A percentile compares a stretch with the other conserved stretches of the same genome.
These are phyloP conservation scores for Canna indica DNA, from an alignment of 176 grass and related monocot species.

Conservation along the genomic window DNA sequence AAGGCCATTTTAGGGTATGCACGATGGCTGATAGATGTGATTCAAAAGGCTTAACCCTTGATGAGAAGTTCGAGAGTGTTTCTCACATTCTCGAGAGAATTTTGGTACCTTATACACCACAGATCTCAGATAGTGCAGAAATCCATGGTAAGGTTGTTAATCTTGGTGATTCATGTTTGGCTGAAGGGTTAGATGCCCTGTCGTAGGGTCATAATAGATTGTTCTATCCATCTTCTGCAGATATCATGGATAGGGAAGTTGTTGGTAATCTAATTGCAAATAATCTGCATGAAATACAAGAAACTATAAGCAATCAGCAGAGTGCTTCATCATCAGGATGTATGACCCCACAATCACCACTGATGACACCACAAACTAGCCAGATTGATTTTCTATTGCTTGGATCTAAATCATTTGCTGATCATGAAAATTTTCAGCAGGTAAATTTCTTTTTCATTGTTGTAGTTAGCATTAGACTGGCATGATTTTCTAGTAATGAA, in stretches of 20 bases:
- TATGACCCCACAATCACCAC: constrained; percentile 51
- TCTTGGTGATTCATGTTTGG: constrained; percentile 23
- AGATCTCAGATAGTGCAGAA: constrained; percentile 8
- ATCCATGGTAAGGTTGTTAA: constrained; percentile 24
- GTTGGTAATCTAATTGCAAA: constrained; percentile 18
- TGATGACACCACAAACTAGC: constrained; percentile 56
- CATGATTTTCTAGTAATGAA: neutral
- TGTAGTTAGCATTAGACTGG: neutral
- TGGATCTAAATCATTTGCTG: constrained; percentile 49
- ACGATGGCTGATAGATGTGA: constrained; percentile 83
- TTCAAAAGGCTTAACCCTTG: constrained; percentile 63
- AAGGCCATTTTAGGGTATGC: constrained; percentile 72
- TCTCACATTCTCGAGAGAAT: constrained; percentile 72
- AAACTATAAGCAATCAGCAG: constrained; percentile 13
- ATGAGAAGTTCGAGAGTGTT: constrained; percentile 57
- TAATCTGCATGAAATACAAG: constrained; percentile 17
- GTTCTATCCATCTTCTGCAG: constrained; percentile 26
- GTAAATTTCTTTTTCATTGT: constrained; percentile 16
- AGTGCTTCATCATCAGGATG: constrained; percentile 31
- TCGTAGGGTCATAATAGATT: constrained; percentile 27
- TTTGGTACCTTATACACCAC: constrained; percentile 26
- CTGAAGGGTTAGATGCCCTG: constrained; percentile 21
- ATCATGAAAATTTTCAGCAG: constrained; percentile 92
- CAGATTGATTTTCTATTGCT: constrained; percentile 55
- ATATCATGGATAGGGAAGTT: constrained; percentile 37